Conservation (phyloP, 1,139 yeast genomes). For the Suhomyces yuchorum region DNA sequence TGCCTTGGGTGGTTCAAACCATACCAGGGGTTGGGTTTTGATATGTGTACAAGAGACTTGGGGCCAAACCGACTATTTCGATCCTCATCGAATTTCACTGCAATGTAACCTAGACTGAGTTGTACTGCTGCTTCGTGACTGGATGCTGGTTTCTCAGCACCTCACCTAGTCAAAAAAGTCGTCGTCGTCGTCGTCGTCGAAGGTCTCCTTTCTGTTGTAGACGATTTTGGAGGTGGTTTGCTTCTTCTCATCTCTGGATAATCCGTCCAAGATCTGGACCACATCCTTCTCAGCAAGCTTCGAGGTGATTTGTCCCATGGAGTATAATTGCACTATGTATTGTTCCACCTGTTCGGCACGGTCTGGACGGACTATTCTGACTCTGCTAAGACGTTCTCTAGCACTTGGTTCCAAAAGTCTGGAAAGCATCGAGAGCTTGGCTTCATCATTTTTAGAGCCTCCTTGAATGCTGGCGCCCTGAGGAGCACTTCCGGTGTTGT, state of each 20-base stretch:
- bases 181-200: conserved; percentile 19
- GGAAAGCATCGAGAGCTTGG: conserved; percentile 50
- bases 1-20: neutral
- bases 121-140: no score
- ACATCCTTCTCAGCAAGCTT: conserved; percentile 79
- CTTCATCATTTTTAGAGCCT: conserved; percentile 30
- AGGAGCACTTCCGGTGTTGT: conserved; percentile 28
- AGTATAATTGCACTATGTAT: conserved; percentile 70
- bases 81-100: neutral
- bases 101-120: neutral
- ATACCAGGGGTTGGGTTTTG: neutral
- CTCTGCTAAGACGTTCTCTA: conserved; percentile 83
- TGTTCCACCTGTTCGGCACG: conserved; percentile 90
- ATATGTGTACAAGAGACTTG: neutral
- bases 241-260: conserved; percentile 76
- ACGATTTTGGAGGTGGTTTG: conserved; percentile 60
- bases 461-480: conserved; percentile 27
- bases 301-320: conserved; percentile 72
- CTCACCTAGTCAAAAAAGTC: conserved; percentile 19
- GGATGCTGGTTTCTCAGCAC: no score
- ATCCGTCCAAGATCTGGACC: conserved; percentile 78
- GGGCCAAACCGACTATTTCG: neutral
- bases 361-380: conserved; percentile 86
- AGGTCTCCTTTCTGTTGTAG: conserved; percentile 21
- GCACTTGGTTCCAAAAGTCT: conserved; percentile 81